Conservation (phyloP, 2,329 filamentous ascomycete genomes). For the Mariannaea sp. region DNA sequence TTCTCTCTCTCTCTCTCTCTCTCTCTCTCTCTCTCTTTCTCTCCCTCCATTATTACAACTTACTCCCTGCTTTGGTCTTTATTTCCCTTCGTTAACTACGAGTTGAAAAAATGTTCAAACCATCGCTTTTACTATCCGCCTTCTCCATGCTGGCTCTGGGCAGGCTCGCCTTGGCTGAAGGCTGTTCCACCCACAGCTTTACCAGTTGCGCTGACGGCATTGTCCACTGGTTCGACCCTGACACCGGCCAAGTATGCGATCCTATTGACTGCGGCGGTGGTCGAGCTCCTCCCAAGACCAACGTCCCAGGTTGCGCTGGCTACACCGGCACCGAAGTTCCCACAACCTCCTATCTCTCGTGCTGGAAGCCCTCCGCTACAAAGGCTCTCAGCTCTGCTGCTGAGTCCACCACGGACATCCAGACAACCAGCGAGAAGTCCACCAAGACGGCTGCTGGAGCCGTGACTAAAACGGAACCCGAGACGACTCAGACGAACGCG, state of each 20-base stretch:
- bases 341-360: conserved; percentile 23
- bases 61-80: too few species aligned
- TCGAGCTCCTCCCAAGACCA: conserved; percentile 54
- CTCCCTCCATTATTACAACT: too few species aligned
- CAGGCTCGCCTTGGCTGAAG: conserved; percentile 16
- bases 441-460: neutral
- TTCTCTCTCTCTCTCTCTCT: too few species aligned
- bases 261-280: conserved; percentile 60
- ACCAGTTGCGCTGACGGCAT: conserved; percentile 32
- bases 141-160: conserved; percentile 18
- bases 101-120: conserved; percentile 15
- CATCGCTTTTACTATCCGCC: neutral
- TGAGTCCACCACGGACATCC: neutral
- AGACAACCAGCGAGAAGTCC: neutral
- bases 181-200: conserved; percentile 24
- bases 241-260: conserved; percentile 57
- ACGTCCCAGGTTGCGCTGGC: conserved; percentile 53
- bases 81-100: too few species aligned
- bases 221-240: conserved; percentile 51
- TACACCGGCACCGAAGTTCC: conserved; percentile 46
- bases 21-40: too few species aligned
- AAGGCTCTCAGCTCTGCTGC: neutral
- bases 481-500: neutral
- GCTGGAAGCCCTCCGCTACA: conserved; percentile 22
- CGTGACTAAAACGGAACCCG: neutral